Evolutionary conservation across 2,329 filamentous ascomycete genomes (phyloP).

Genomic region (Botrytis pseudocinerea): DNA sequence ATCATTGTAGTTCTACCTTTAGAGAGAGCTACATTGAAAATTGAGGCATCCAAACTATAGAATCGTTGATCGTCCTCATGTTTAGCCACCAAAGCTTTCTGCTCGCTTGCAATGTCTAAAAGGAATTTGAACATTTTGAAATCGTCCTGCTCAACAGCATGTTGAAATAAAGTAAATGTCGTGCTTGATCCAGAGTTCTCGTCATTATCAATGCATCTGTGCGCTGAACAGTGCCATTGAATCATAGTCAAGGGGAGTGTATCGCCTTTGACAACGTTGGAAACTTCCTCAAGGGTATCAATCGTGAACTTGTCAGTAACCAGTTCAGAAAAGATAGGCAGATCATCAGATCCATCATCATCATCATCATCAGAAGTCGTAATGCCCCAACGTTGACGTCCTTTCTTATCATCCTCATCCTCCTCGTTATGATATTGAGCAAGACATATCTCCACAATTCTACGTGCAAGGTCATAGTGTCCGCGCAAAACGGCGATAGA

Average conservation of each 20-base stretch:
- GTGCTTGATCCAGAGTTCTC: slow-evolving; percentile 2
- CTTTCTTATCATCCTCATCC: slow-evolving; percentile 20
- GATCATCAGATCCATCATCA: slow-evolving; percentile 37
- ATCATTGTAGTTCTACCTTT: slow-evolving; percentile 58
- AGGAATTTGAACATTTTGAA: slow-evolving; percentile 38
- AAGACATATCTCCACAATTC: slow-evolving; percentile 68
- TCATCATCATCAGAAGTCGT: slow-evolving; percentile 46
- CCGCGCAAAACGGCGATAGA: slow-evolving; percentile 66
- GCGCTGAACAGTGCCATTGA: slow-evolving; percentile 42
- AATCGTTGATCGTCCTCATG: slow-evolving; percentile 34
- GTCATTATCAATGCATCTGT: slow-evolving; percentile 36
- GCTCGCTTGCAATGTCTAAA: slow-evolving; percentile 33
- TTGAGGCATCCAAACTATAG: slow-evolving; percentile 37
- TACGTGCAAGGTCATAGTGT: slow-evolving; percentile 62
- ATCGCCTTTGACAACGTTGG: slow-evolving; percentile 66
- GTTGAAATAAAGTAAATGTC: slow-evolving; percentile 17
- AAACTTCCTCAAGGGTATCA: slow-evolving; percentile 71
- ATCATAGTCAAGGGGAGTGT: slow-evolving; percentile 58
- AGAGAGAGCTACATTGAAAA: slow-evolving; percentile 49
- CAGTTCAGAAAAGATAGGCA: slow-evolving; percentile 54
- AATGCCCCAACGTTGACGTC: slow-evolving; percentile 44
- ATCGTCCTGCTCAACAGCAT: slow-evolving; percentile 34
- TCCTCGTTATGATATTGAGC: slow-evolving; percentile 64
- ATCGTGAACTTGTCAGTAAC: slow-evolving; percentile 71
- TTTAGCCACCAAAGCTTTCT: slow-evolving; percentile 32